phyloP scores from a whole-genome alignment of 2,329 filamentous ascomycete genomes.

The Cordyceps militaris region DNA sequence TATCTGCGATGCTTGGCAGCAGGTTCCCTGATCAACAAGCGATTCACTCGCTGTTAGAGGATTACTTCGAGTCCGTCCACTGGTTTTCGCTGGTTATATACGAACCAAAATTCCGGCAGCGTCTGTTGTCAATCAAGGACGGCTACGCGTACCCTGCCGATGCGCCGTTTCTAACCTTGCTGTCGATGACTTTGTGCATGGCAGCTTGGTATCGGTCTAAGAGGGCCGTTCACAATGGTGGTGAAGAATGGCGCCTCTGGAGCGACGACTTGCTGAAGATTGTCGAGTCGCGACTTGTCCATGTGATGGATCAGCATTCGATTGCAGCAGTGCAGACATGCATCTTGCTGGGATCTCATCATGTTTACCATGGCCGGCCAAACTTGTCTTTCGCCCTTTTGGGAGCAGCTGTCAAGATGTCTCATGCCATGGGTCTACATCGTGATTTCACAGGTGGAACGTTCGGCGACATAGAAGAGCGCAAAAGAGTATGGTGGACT shows the following conservation, averaged over 20 bases:
- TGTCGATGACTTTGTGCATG: not conserved
- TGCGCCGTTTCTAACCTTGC: not conserved
- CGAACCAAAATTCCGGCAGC: not conserved
- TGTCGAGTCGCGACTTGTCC: not conserved
- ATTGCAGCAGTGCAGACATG: not conserved
- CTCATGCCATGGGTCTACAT: not conserved
- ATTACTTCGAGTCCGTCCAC: not conserved
- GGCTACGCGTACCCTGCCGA: not conserved
- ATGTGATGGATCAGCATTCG: not conserved
- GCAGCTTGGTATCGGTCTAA: not conserved
- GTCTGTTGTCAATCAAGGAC: not conserved
- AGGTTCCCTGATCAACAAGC: not conserved
- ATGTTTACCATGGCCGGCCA: not conserved
- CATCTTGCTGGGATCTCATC: not conserved
- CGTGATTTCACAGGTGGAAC: not conserved
- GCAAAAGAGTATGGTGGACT: not conserved
- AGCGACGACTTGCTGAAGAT: not conserved
- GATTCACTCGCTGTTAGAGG: not conserved
- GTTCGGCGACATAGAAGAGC: not conserved
- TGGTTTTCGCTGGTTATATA: not conserved
- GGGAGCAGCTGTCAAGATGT: not conserved
- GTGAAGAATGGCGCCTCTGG: not conserved
- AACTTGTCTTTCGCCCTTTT: not conserved
- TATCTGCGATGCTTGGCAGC: not conserved
- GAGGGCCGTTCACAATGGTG: not conserved